Conservation (phyloP, 2,329 filamentous ascomycete genomes). For the Aspergillus ochraceoroseus region DNA sequence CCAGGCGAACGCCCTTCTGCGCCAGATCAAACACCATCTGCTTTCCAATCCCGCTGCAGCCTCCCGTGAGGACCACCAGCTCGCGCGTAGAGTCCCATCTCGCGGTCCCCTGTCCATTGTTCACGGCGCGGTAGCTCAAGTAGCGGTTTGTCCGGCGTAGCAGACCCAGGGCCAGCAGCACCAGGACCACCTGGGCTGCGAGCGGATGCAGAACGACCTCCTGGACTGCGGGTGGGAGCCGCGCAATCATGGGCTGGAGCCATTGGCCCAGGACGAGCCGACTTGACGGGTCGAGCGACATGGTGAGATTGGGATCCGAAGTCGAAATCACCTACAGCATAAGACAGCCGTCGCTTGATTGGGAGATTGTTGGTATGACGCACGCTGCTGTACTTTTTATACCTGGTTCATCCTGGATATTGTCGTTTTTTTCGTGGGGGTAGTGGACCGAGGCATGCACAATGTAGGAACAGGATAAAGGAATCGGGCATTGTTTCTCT, state of each 20-base stretch:
- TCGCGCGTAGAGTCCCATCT: slow-evolving; percentile 29
- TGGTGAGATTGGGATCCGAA: slow-evolving; percentile 7
- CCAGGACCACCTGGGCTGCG: slow-evolving; percentile 27
- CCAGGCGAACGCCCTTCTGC: slow-evolving; percentile 27
- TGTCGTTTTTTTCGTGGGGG: too few relatives aligned
- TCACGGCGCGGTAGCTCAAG: slow-evolving; percentile 28
- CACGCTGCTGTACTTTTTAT: too few relatives aligned
- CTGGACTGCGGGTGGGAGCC: slow-evolving; percentile 29
- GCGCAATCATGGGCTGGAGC: slow-evolving; percentile 22
- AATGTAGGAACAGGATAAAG: too few relatives aligned
- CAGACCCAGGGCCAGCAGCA: slow-evolving; percentile 23
- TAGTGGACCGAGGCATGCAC: too few relatives aligned
- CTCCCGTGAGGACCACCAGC: slow-evolving; percentile 37
- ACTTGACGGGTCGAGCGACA: slow-evolving; percentile 17
- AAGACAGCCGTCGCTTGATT: too few relatives aligned
- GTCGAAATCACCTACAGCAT: background rate
- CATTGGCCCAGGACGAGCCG: slow-evolving; percentile 26
- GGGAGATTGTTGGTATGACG: background rate
- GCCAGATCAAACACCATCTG: slow-evolving; percentile 34
- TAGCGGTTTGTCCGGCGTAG: slow-evolving; percentile 28
- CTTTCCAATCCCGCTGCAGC: slow-evolving; percentile 39
- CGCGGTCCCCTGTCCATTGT: slow-evolving; percentile 29
- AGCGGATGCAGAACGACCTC: slow-evolving; percentile 26
- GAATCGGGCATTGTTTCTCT: too few relatives aligned
- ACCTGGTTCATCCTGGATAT: too few relatives aligned